A percentile compares a stretch with the other conserved stretches of the same genome.
phyloP scores from a whole-genome alignment of 202 grass and related monocot species.

The Musa balbisiana region DNA sequence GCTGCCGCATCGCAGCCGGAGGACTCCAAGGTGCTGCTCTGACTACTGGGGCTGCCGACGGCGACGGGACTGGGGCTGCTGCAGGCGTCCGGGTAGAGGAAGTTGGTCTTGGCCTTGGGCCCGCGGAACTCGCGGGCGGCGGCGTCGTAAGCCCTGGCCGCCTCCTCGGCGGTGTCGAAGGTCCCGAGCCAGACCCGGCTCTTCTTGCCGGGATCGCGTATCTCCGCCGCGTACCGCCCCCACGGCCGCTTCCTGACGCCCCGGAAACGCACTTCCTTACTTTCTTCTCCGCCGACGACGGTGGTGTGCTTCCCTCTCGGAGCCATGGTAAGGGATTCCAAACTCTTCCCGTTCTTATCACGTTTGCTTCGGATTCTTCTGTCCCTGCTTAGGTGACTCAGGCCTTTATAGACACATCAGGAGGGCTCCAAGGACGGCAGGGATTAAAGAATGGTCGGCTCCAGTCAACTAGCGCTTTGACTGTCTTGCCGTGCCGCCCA shows the following conservation, averaged over 20 bases:
- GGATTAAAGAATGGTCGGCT: too few species aligned
- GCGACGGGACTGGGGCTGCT: not conserved
- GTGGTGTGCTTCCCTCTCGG: not conserved
- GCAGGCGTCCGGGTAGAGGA: not conserved
- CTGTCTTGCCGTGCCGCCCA: too few species aligned
- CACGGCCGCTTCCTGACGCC: constrained; percentile 5
- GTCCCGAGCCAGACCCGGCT: constrained; percentile 4
- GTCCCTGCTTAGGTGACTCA: too few species aligned
- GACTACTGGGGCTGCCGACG: not conserved
- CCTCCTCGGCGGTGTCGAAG: constrained; percentile 9
- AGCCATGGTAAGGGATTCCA: not conserved
- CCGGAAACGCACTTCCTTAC: not conserved
- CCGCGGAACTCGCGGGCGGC: constrained; percentile 6
- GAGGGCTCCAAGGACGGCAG: too few species aligned
- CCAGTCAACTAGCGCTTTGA: too few species aligned
- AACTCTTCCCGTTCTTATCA: too few species aligned
- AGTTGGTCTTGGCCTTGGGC: constrained; percentile 1
- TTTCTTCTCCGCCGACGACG: not conserved
- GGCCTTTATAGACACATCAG: too few species aligned
- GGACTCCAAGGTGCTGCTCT: constrained; percentile 1
- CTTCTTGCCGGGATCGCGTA: constrained; percentile 2
- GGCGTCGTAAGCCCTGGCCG: constrained; percentile 2
- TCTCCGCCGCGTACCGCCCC: not conserved
- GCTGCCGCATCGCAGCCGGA: not conserved
- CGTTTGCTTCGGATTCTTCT: too few species aligned